Evolutionary conservation across 306 rosid species (phyloP), one percentile per base, ranked within the genome.

Genomic region (Medicago lupulina): DNA sequence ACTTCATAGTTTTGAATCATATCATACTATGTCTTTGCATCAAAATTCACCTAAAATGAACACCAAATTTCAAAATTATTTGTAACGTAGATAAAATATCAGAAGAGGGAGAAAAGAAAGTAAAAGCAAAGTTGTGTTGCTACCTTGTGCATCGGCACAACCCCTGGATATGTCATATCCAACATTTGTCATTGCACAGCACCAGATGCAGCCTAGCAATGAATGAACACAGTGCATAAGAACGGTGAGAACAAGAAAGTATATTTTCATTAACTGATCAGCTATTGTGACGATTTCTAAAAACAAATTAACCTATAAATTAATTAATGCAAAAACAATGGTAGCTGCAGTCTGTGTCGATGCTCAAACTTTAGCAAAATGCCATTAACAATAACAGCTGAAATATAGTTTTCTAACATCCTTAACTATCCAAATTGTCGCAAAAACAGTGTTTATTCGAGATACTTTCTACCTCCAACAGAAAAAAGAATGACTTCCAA

Each of bases 111-210:
- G 6, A 51, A 76, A 34, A 34, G 57, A 76, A 76, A 66, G 17
- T 51, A 13, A 51, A 71, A 80, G 53, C 75, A 74, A 57, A 83
- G 69, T 36, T 43, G 51, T 31, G 28, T 47, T 66, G 39, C 79
- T 79, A 91, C 97, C 95, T 94, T 94, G 87, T 91, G 96, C 97
- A 94, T 94, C 74, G 97, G 98, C 81, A 94, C 98, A 62, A 80
- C 90, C 80, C 98, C 97, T 8, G 95, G 94, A 85, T 87, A 90
- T 6, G 97, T 94, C 96, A 88, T 85, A 75, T 91, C 98, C 83
- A 94, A 86, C 98, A 91, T 85, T 81, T 94, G 98, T 80, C 98
- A 94, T 83, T 94, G 98, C 73, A 94, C 96, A 68, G 97, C 97
- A 79, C 98, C 97, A 8, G 98, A 94, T 67, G 98, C 97, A 76